Evolutionary conservation across 208 protist genomes (phyloP), one percentile per base, ranked within the genome.

Genomic region (Herpetomonas samuelpessoai): DNA sequence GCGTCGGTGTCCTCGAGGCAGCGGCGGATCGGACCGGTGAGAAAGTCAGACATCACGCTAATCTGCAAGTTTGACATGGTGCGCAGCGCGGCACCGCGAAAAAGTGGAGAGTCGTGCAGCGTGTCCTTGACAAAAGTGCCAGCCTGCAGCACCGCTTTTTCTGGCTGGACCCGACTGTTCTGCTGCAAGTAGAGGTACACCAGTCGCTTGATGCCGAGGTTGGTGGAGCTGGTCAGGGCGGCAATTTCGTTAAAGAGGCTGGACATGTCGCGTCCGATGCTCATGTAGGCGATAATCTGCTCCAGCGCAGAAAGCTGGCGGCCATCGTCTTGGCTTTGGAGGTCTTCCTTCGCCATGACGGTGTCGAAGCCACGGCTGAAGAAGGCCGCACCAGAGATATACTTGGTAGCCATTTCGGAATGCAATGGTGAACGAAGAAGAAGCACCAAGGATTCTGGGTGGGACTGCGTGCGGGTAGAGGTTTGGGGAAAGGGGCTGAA

Each of bases 181-280:
- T 99, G 98, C 64, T 98, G 97, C 10, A 99, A 69, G 63, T 99
- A 99, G 24, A 99, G 74, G 75, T 99, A 99, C 0, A 98, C 95
- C 2, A 99, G 84, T 49, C 99, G 99, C 81, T 99, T 99, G 9
- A 99, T 76, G 44, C 98, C 96, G 7, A 99, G 65, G 73, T 99
- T 94, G 9, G 72, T 78, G 3, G 97, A 98, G 44, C 96, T 89
- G 41, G 98, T 97, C 52, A 96, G 88, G 26, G 97, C 93, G 22
- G 98, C 57, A 9, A 99, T 96, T 54, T 99, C 96, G 35, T 87
- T 81, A 58, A 98, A 98, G 19, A 93, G 68, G 25, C 71, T 59
- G 22, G 79, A 84, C 77, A 99, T 98, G 71, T 99, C 98, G 62
- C 98, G 98, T 29, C 98, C 98, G 28, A 99, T 95, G 24, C 97